Percentiles rank a stretch among this genome's conserved stretches.
Conservation (phyloP, 1,284 basidiomycete genomes). For the Trichosporon faecale region DNA sequence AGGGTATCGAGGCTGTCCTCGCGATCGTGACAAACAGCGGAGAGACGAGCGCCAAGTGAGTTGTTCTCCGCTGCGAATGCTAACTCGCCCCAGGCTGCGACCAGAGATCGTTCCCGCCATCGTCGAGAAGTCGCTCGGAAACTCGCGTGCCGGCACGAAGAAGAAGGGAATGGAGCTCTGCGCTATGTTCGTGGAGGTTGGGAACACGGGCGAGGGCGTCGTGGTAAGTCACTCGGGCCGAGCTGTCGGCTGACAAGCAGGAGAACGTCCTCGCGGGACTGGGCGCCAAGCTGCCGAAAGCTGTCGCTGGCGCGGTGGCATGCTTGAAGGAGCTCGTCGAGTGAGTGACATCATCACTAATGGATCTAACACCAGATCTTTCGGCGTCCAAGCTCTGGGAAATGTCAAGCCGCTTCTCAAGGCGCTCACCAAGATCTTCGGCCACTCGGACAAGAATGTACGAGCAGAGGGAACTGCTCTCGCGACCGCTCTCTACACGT, state of each 20-base stretch:
- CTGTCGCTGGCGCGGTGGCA: constrained; percentile 75
- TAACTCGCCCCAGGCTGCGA: constrained; percentile 50
- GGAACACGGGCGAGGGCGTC: constrained; percentile 81
- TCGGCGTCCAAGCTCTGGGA: constrained; percentile 74
- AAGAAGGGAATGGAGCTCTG: constrained; percentile 80
- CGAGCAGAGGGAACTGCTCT: constrained; percentile 84
- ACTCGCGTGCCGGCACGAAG: constrained; percentile 86
- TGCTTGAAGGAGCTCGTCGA: constrained; percentile 75
- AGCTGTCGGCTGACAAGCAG: constrained; percentile 48
- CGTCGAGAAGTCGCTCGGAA: constrained; percentile 94
- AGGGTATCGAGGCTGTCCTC: constrained; percentile 82
- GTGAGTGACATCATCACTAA: constrained; percentile 48
- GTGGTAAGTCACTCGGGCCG: constrained; percentile 63
- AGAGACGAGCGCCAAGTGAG: constrained; percentile 67
- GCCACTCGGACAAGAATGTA: constrained; percentile 92
- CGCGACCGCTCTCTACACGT: constrained; percentile 76
- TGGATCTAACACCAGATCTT: constrained; percentile 58
- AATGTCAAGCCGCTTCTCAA: constrained; percentile 77
- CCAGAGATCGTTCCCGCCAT: constrained; percentile 80
- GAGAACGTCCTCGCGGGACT: constrained; percentile 83
- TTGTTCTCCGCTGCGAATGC: background rate
- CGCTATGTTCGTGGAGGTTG: constrained; percentile 88
- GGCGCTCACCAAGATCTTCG: constrained; percentile 85
- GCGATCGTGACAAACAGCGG: constrained; percentile 87
- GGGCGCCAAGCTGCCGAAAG: constrained; percentile 89